A percentile compares a stretch with the other conserved stretches of the same genome.
Conservation (phyloP, 1,284 basidiomycete species). For the Microstroma glucosiphilum region DNA sequence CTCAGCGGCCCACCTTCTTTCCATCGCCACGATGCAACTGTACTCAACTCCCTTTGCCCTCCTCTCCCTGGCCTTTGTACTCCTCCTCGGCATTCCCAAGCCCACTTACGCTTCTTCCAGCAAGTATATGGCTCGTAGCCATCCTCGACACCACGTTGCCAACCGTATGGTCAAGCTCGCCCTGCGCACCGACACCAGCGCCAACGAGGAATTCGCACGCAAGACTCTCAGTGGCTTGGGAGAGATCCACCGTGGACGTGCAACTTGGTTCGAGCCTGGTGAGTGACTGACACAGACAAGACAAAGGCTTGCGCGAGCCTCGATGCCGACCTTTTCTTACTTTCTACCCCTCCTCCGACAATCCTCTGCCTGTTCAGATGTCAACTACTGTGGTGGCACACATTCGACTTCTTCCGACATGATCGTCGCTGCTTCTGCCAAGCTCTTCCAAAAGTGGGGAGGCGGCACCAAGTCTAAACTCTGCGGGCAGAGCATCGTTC, state of each 20-base stretch:
- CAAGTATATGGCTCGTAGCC: neutral
- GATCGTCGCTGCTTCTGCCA: conserved; percentile 3
- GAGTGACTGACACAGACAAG: neutral
- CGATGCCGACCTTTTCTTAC: neutral
- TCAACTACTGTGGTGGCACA: neutral
- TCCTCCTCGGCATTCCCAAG: neutral
- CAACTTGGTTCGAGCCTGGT: neutral
- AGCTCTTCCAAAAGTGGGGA: neutral
- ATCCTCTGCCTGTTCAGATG: neutral
- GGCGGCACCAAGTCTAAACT: neutral
- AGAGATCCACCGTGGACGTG: neutral
- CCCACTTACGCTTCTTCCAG: neutral
- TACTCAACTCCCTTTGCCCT: neutral
- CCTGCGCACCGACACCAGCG: neutral
- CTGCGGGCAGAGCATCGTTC: neutral
- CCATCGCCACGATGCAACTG: neutral
- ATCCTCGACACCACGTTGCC: neutral
- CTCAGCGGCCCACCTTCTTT: neutral
- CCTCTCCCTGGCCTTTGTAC: neutral
- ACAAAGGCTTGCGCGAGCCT: neutral
- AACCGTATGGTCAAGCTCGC: neutral
- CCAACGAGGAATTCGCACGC: neutral
- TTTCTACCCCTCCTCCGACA: neutral
- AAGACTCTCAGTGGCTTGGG: neutral
- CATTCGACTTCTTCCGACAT: neutral